phyloP scores from a whole-genome alignment of 441 rosid species.

The Gossypium davidsonii region DNA sequence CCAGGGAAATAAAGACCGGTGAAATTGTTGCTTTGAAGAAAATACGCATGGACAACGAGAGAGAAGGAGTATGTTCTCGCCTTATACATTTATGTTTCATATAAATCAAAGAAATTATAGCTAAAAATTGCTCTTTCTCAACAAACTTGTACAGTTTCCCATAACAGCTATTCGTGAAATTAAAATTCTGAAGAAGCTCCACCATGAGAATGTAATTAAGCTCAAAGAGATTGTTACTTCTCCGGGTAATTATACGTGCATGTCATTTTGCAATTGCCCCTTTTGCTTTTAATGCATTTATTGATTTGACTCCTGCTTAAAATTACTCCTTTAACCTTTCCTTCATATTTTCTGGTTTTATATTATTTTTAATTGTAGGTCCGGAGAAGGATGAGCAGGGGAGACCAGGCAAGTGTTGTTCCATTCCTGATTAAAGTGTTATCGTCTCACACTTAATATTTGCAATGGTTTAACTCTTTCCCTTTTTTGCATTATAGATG shows the following conservation, averaged over 20 bases:
- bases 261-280: background rate
- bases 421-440: background rate
- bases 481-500: slow-evolving; percentile 41
- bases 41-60: slow-evolving; percentile 76
- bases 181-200: slow-evolving; percentile 82
- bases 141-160: slow-evolving; percentile 55
- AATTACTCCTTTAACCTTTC: background rate
- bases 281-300: background rate
- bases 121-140: background rate
- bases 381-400: slow-evolving; percentile 85
- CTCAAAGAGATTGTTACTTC: slow-evolving; percentile 91
- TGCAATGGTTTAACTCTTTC: background rate
- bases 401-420: slow-evolving; percentile 47
- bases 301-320: background rate
- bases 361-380: slow-evolving; percentile 36
- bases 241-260: slow-evolving; percentile 43
- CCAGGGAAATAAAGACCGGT: slow-evolving; percentile 55
- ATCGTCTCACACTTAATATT: background rate
- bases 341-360: background rate
- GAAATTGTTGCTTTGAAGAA: slow-evolving; percentile 75
- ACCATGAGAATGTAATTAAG: slow-evolving; percentile 82
- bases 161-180: slow-evolving; percentile 95
- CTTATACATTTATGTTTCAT: background rate
- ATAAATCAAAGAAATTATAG: background rate
- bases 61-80: slow-evolving; percentile 56